Conservation (phyloP, 2,329 filamentous ascomycete species). For the Aspergillus persii region DNA sequence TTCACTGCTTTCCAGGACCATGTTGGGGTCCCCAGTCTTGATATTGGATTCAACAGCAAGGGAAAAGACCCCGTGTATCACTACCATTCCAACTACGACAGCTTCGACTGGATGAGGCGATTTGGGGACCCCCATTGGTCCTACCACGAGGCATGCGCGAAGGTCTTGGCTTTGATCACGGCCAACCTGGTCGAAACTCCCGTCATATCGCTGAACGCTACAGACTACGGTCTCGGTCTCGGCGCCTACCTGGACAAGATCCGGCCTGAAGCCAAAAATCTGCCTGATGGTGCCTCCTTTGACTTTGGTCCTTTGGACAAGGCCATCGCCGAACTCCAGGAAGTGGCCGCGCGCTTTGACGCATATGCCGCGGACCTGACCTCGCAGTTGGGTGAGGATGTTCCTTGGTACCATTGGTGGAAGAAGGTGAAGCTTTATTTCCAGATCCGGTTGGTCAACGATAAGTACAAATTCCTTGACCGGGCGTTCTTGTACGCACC, state of each 20-base stretch:
- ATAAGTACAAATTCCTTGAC: slow-evolving; percentile 80
- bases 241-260: slow-evolving; percentile 40
- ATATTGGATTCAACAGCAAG: slow-evolving; percentile 57
- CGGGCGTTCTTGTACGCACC: slow-evolving; percentile 71
- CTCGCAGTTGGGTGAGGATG: slow-evolving; percentile 49
- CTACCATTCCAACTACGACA: slow-evolving; percentile 83
- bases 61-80: slow-evolving; percentile 58
- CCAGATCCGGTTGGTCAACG: slow-evolving; percentile 67
- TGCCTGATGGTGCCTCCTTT: slow-evolving; percentile 27
- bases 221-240: slow-evolving; percentile 62
- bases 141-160: slow-evolving; percentile 63
- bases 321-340: slow-evolving; percentile 49
- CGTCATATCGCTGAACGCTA: slow-evolving; percentile 63
- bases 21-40: slow-evolving; percentile 64
- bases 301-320: slow-evolving; percentile 49
- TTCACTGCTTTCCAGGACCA: slow-evolving; percentile 74
- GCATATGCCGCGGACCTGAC: slow-evolving; percentile 47
- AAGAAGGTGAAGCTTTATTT: slow-evolving; percentile 63
- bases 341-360: slow-evolving; percentile 53
- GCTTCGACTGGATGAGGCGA: slow-evolving; percentile 77
- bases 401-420: slow-evolving; percentile 79
- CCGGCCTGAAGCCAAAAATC: slow-evolving; percentile 25
- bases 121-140: slow-evolving; percentile 66
- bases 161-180: slow-evolving; percentile 62
- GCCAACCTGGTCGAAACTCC: slow-evolving; percentile 62